Base-by-base conservation (phyloP, 352 stramenopile species). In the Peronospora destructor region DNA sequence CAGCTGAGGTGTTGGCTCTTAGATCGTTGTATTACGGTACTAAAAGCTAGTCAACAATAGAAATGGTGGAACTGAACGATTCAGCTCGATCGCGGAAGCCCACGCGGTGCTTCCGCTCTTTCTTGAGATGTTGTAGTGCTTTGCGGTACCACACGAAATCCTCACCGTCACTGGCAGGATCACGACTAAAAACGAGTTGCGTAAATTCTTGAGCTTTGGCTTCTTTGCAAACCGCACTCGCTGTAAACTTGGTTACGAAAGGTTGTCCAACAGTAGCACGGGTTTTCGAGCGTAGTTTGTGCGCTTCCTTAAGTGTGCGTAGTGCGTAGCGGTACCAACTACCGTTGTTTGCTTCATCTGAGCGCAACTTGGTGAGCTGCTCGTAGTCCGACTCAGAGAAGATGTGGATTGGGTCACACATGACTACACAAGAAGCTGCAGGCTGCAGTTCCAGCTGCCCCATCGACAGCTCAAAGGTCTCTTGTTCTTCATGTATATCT, bases 301-400 rank as follows among this genome's bases (percentile, higher is more conserved):
- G 74, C 23, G 74, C 58, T 33, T 61, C 49, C 25, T 66, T 61
- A 1, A 86, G 56, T n/a, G 49, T 54, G 6, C 52, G 63, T 11
- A 88, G 51, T 13, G 73, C 63, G 3, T 56, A 44, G 17, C 53
- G 56, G 37, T 74, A 63, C 64, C 64, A 81, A 19, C 33, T 60
- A 17, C 39, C 46, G 12, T 23, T 42, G 14, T 66, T 49, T 42
- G 64, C 56, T 7, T 45, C 40, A 32, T 47, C 44, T 14, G 49
- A 26, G 12, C 49, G 56, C 14, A 78, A 43, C 13, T 71, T 21
- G 0, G 61, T 53, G n/a, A 85, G 63, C 39, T 83, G 41, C 9
- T 49, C 53, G 37, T 73, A 84, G 37, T 56, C 67, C 28, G 14
- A 61, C 13, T 41, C 35, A 19, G 58, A 34, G 13, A n/a, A 37